Conservation (phyloP, 2,329 filamentous ascomycete genomes). For the Aspergillus bombycis region DNA sequence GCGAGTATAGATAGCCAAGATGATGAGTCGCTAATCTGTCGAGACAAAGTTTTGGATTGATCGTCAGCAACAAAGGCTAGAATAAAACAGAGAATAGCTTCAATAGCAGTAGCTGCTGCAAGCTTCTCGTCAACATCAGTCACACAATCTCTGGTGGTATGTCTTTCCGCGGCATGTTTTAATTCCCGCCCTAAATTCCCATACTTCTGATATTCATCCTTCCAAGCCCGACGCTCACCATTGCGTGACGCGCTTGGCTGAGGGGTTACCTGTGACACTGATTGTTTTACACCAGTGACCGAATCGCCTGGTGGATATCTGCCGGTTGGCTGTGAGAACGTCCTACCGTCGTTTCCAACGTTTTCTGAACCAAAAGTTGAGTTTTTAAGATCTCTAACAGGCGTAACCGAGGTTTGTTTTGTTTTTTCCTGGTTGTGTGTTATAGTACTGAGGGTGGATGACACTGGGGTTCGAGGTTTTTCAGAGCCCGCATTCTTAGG, state of each 20-base stretch:
- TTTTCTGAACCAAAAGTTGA: slow-evolving; percentile 44
- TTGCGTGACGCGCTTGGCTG: slow-evolving; percentile 29
- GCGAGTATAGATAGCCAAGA: slow-evolving; percentile 52
- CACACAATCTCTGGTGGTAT: slow-evolving; percentile 34
- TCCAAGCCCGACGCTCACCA: slow-evolving; percentile 46
- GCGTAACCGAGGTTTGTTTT: slow-evolving; percentile 40
- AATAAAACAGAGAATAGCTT: slow-evolving; percentile 52
- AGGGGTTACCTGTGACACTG: slow-evolving; percentile 32
- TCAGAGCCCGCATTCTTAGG: slow-evolving; percentile 31
- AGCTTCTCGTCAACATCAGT: slow-evolving; percentile 39
- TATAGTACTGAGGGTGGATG: slow-evolving; percentile 38
- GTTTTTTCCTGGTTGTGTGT: slow-evolving; percentile 28
- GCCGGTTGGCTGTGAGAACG: slow-evolving; percentile 36
- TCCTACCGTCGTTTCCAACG: slow-evolving; percentile 43
- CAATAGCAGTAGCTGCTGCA: slow-evolving; percentile 45
- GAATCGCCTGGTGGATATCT: slow-evolving; percentile 33
- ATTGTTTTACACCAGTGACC: slow-evolving; percentile 29
- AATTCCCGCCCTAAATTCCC: slow-evolving; percentile 48
- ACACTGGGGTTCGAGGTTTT: slow-evolving; percentile 41
- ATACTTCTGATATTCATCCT: slow-evolving; percentile 47
- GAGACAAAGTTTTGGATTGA: slow-evolving; percentile 38
- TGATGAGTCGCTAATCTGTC: slow-evolving; percentile 43
- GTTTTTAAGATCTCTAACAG: slow-evolving; percentile 46
- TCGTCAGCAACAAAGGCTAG: slow-evolving; percentile 51
- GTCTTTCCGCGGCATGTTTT: slow-evolving; percentile 49